These are phyloP conservation scores for Plasmodiophora brassicae DNA, from an alignment of 208 protist species.

Conservation along the genomic window DNA sequence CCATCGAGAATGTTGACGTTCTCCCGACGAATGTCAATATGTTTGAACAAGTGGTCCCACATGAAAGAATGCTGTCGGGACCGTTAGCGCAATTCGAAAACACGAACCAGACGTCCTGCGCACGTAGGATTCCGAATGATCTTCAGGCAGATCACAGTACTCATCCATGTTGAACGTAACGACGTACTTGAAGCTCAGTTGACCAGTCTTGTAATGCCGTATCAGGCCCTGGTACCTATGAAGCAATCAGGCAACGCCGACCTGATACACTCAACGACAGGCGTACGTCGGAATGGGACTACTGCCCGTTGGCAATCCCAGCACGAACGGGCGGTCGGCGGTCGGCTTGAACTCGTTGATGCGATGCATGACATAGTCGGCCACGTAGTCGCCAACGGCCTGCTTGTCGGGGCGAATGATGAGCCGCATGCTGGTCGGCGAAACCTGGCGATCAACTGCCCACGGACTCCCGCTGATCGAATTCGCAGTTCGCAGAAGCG, in stretches of 20 bases:
- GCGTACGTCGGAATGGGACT: slow-evolving; percentile 64
- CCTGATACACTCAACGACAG: background rate
- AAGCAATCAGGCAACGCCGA: background rate
- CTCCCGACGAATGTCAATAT: slow-evolving; percentile 78
- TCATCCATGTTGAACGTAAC: slow-evolving; percentile 94
- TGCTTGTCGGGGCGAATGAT: slow-evolving; percentile 70
- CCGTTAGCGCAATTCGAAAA: background rate
- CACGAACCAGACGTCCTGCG: background rate
- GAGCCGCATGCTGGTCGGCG: no score
- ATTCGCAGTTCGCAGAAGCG: no score
- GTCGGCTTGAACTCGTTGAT: slow-evolving; percentile 76
- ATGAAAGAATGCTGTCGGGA: slow-evolving; percentile 78
- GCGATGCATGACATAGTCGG: slow-evolving; percentile 73
- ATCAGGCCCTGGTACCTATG: slow-evolving; percentile 79
- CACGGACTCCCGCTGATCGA: no score
- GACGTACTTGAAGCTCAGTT: slow-evolving; percentile 80
- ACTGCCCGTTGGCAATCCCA: slow-evolving; percentile 81
- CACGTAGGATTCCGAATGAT: slow-evolving; percentile 81
- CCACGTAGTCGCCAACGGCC: slow-evolving; percentile 67
- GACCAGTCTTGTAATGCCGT: slow-evolving; percentile 68
- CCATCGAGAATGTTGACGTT: slow-evolving; percentile 85
- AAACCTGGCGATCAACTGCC: no score
- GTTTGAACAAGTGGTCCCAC: slow-evolving; percentile 84
- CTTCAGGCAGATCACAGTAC: slow-evolving; percentile 75
- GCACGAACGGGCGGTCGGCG: slow-evolving; percentile 73